Evolutionary conservation across 148 eudicot species (phyloP).

Genomic region (Bassia scoparia): DNA sequence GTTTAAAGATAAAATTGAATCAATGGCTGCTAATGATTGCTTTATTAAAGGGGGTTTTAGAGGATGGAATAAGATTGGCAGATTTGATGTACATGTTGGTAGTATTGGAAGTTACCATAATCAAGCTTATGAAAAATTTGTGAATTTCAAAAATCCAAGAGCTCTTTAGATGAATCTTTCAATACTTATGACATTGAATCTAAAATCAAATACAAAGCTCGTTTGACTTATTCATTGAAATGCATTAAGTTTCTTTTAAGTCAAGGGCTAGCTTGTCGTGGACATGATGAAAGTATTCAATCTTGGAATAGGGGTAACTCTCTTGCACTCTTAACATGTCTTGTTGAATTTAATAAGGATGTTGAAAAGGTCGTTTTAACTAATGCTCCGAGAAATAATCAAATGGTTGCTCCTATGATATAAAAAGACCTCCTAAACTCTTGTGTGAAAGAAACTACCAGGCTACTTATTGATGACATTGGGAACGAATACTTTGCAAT

Average conservation of each 20-base stretch:
- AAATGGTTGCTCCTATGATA: background rate
- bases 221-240: background rate
- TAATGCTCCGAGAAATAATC: background rate
- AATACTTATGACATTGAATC: no score
- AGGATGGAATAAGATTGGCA: no score
- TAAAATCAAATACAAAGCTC: no score
- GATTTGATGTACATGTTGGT: background rate
- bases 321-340: background rate
- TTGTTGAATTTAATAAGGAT: background rate
- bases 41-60: no score
- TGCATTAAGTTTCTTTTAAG: background rate
- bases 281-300: background rate
- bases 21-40: background rate
- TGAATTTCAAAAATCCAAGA: background rate
- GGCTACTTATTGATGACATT: background rate
- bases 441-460: conserved; percentile 2
- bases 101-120: no score
- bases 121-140: background rate
- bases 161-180: background rate
- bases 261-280: conserved; percentile 2
- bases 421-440: background rate
- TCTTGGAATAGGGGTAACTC: background rate
- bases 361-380: background rate
- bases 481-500: background rate
- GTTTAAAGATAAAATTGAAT: no score